Evolutionary conservation across 495 filamentous ascomycete species (phyloP).

Genomic region (Neurospora sp.): DNA sequence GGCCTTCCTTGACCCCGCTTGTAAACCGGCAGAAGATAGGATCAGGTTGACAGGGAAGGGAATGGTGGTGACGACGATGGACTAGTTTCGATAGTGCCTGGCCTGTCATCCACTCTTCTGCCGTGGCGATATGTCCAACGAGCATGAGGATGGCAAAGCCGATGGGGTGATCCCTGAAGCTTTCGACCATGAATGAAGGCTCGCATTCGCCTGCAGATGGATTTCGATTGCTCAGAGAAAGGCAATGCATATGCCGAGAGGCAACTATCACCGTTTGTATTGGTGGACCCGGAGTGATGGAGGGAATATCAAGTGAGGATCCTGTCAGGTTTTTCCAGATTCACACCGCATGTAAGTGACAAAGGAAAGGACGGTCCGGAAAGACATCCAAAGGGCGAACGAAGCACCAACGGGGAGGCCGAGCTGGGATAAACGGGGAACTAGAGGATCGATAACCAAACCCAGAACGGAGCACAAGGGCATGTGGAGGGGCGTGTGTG

Average conservation of each 20-base stretch:
- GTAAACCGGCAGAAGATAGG: constrained; percentile 24
- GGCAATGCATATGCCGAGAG: constrained; percentile 29
- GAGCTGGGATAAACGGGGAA: constrained; percentile 9
- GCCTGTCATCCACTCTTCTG: constrained; percentile 34
- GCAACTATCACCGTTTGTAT: constrained; percentile 24
- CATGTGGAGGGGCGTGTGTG: constrained; percentile 17
- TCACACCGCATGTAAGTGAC: constrained; percentile 16
- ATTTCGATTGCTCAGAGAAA: constrained; percentile 40
- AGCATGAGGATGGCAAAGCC: constrained; percentile 17
- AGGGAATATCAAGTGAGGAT: constrained; percentile 12
- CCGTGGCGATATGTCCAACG: constrained; percentile 41
- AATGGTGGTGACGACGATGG: constrained; percentile 27
- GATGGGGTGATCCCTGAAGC: constrained; percentile 29
- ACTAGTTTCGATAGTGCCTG: constrained; percentile 18
- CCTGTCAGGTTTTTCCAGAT: constrained; percentile 7
- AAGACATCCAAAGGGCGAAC: constrained; percentile 12
- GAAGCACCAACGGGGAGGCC: constrained; percentile 5
- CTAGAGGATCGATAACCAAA: constrained; percentile 22
- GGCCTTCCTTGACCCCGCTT: constrained; percentile 34
- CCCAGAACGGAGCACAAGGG: constrained; percentile 2
- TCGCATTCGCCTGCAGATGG: constrained; percentile 27
- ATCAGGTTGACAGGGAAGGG: constrained; percentile 9
- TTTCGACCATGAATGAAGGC: constrained; percentile 18
- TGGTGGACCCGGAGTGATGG: constrained; percentile 16
- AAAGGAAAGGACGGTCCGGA: constrained; percentile 11